Conservation (phyloP, 768 basidiomycete genomes). For the Xerocomus potaroensis region DNA sequence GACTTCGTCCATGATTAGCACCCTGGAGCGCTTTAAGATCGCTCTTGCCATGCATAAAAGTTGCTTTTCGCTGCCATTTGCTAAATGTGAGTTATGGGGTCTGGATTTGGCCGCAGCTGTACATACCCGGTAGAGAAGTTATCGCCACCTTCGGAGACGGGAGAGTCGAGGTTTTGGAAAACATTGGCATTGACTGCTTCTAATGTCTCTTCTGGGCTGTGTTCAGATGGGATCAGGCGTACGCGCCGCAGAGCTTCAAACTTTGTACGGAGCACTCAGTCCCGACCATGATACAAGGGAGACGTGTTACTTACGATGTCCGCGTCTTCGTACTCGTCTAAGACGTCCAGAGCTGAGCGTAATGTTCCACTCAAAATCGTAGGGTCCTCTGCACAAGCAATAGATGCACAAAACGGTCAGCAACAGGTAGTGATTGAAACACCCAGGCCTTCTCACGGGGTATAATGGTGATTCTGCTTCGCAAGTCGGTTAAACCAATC, state of each 20-base stretch:
- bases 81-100: constrained; percentile 5
- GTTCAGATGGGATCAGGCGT: constrained; percentile 66
- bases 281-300: background rate
- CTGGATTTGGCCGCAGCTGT: background rate
- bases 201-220: constrained; percentile 34
- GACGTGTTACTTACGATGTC: constrained; percentile 57
- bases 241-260: constrained; percentile 83
- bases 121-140: constrained; percentile 82
- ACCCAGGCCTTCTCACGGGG: constrained; percentile 47
- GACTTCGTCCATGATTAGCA: constrained; percentile 87
- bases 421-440: too few relatives aligned
- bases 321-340: constrained; percentile 78
- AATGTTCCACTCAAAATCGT: constrained; percentile 81
- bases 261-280: constrained; percentile 33
- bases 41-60: constrained; percentile 88
- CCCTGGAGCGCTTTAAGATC: constrained; percentile 70
- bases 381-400: constrained; percentile 67
- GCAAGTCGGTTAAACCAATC: constrained; percentile 78
- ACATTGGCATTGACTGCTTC: constrained; percentile 64
- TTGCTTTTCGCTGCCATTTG: constrained; percentile 63
- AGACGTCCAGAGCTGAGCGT: constrained; percentile 79
- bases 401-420: too few relatives aligned
- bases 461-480: constrained; percentile 72
- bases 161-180: constrained; percentile 69
- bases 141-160: constrained; percentile 80